Base-by-base conservation (phyloP, 2,329 filamentous ascomycete species). In the Endoconidiophora polonica region DNA sequence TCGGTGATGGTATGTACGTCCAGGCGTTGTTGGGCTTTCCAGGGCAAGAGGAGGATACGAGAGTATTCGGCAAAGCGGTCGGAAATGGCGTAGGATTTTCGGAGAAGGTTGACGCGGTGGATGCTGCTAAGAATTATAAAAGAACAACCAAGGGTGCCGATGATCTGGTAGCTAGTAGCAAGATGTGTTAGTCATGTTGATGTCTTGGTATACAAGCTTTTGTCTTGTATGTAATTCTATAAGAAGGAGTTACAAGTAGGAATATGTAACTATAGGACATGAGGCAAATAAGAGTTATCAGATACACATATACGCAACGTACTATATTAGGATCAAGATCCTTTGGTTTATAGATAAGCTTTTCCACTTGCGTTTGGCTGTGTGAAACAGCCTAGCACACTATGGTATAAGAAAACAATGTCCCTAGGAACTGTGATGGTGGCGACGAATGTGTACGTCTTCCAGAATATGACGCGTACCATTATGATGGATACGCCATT, bases 391-490 rank as follows among this genome's bases (percentile, higher is more conserved):
- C 66, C 67, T 4, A 71, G 59, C 12, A 69, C 64, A 47, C 70
- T 65, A 48, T 71, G 68, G 50, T 72, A 71, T 5, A 68, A 58
- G 40, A 70, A 67, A 70, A 67, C 69, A 68, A 72, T 1, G 66
- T 67, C 37, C 64, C 62, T 14, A 70, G 55, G 54, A 71, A 72
- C 14, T 58, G 57, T 23, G 62, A 62, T 42, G 58, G 54, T n/a
- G 62, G 52, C 41, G 52, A 52, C 53, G 39, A 60, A 56, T 24
- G 59, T 56, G 16, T 60, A 58, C 26, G 61, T 54, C 26, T 45
- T 54, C 49, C 57, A 65, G 57, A 49, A 68, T 61, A 16, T 58
- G 60, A 52, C 65, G 66, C 4, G 68, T 66, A 5, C 67, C 68
- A 45, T 65, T 61, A 2, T 71, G 59, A 55, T 72, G 68, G 5